Base-by-base conservation (phyloP, 108 stramenopile genomes). In the Nannochloropsis gaditana region DNA sequence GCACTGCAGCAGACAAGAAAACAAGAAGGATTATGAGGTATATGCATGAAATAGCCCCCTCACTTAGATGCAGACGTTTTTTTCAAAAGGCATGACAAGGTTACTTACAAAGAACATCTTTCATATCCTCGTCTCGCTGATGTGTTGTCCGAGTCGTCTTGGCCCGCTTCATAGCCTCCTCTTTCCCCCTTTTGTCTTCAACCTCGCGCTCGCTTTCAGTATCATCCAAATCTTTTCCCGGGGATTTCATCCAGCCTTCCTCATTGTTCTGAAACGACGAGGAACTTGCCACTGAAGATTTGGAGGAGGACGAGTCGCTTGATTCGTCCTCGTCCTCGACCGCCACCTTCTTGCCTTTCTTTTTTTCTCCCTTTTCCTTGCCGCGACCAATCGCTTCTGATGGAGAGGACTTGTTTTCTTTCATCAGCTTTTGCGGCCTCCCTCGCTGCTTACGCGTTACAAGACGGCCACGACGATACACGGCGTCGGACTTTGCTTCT, bases 41-140 rank as follows among this genome's bases (percentile, higher is more conserved):
- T 2, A 50, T 15, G 10, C 15, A 73, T n/a, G 5, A 73, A 8
- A 73, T 15, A 73, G 59, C 15, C 59, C 19, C 19, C 59, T n/a
- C 59, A 6, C 2, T 15, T 3, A n/a, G 5, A 2, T n/a, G 5
- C 59, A 73, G 4, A 8, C 15, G 19, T n/a, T n/a, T n/a, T n/a
- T 73, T n/a, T 2, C 6, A 73, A 4, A 50, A 50, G 15, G 10
- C 10, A 11, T 50, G 47, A 73, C 59, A 73, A 4, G 8, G n/a
- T n/a, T 31, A 84, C 47, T 84, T 84, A 41, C 42, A 84, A 47
- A 41, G 42, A 11, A 45, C 47, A 41, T 15, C 59, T 59, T 73
- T 41, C 59, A n/a, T 84, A 47, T 84, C 50, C 79, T 86, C 81
- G 19, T 82, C 85, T 41, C 82, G 81, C 59, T 2, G 15, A n/a